Evolutionary conservation across 1,284 basidiomycete species (phyloP), one percentile per base, ranked within the genome.

Genomic region (Trichosporon sp.): DNA sequence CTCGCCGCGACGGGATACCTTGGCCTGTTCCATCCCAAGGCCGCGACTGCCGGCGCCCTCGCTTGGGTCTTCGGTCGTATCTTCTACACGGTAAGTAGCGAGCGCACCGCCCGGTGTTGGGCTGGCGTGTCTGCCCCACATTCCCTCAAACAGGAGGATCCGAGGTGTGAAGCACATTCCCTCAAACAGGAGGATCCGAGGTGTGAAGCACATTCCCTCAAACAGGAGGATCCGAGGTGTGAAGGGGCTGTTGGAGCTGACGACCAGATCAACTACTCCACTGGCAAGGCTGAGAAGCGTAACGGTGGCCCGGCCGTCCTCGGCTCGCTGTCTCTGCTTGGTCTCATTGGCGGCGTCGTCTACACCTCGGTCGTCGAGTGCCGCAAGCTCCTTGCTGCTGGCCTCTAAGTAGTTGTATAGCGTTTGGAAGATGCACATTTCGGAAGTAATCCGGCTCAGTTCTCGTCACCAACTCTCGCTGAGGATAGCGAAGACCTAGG

Each of bases 1-100:
- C 66, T 83, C 19, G 68, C 70, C 7, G 21, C 77, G 32, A 74
- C 72, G 61, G 73, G 70, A 2, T 82, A 75, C 76, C 61, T 80
- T 64, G 74, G 80, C 77, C 65, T 81, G 35, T 81, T 75, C 75
- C 73, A 82, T 73, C 81, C 81, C 48, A 73, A 75, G 61, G 14
- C 76, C 37, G 77, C 79, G 10, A 76, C 78, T 14, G 73, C 32
- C 7, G 66, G 73, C 37, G 66, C 73, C 63, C 21, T 75, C 48
- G 21, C 73, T 46, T 80, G 75, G 76, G 70, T 76, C 21, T 4
- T 78, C 31, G 79, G 78, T 66, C 71, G 78, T 46, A 32, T 79
- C 68, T 61, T 67, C 59, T 82, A 81, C 76, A 79, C 78, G 16
- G 78, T 82, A 59, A 69, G 79, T 37, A 16, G 2, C 21, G 5